Percentiles rank a stretch among this genome's conserved stretches.
phyloP scores from a whole-genome alignment of 805 yeast genomes.

The Pichia insulana region DNA sequence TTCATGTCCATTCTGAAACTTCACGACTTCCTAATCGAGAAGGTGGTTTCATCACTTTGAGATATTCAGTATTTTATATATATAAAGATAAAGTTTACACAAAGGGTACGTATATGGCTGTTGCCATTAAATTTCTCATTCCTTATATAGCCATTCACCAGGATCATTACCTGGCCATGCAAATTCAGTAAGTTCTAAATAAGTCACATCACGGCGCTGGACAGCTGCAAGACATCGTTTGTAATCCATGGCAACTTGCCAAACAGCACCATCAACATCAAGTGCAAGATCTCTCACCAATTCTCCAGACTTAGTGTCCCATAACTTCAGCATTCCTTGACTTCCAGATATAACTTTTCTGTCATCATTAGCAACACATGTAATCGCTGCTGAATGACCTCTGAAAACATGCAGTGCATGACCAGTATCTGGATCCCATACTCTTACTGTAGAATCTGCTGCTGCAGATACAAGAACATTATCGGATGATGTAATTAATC shows the following conservation, averaged over 20 bases:
- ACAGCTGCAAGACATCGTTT: constrained; percentile 88
- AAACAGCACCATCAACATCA: constrained; percentile 75
- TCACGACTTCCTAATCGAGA: not conserved
- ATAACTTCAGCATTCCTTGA: constrained; percentile 75
- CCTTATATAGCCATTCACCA: not conserved
- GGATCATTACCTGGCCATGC: constrained; percentile 26
- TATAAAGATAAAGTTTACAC: not conserved
- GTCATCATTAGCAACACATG: constrained; percentile 88
- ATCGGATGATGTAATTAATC: constrained; percentile 69
- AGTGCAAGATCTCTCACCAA: constrained; percentile 64
- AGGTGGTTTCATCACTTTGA: too few relatives aligned
- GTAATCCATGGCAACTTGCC: constrained; percentile 89
- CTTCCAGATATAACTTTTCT: constrained; percentile 82
- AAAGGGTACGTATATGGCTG: not conserved
- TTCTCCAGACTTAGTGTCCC: constrained; percentile 75
- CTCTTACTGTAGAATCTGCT: constrained; percentile 84
- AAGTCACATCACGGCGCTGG: constrained; percentile 57
- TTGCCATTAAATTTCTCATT: not conserved
- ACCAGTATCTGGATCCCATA: constrained; percentile 85
- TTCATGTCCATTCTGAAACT: too few relatives aligned
- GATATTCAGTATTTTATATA: too few relatives aligned
- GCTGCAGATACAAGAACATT: constrained; percentile 86
- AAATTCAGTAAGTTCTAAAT: constrained; percentile 79
- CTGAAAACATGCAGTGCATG: constrained; percentile 57
- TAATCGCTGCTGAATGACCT: constrained; percentile 81